A percentile compares a stretch with the other conserved stretches of the same genome.
Conservation (phyloP, 208 protist species). For the Leptomonas pyrrhocoris region DNA sequence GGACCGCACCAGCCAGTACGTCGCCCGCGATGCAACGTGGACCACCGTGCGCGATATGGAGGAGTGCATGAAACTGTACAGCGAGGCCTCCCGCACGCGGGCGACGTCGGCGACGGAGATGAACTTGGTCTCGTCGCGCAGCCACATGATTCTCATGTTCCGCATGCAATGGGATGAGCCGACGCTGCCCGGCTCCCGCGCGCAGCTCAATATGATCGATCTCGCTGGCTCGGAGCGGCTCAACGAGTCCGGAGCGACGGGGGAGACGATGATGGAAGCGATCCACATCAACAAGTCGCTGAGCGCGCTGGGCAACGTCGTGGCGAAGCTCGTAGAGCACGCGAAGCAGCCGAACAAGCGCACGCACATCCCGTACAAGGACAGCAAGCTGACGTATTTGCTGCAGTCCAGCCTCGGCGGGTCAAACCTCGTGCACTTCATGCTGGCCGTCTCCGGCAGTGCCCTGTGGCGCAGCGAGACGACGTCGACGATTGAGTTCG, state of each 20-base stretch:
- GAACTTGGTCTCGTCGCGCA: conserved; percentile 91
- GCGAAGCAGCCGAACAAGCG: conserved; percentile 74
- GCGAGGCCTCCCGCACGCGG: conserved; percentile 69
- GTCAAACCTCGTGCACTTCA: conserved; percentile 88
- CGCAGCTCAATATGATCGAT: conserved; percentile 94
- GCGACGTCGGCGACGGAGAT: conserved; percentile 87
- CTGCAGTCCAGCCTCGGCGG: conserved; percentile 91
- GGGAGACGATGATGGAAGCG: conserved; percentile 90
- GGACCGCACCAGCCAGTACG: conserved; percentile 86
- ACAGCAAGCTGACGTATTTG: conserved; percentile 94
- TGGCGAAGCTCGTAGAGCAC: conserved; percentile 90
- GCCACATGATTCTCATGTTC: conserved; percentile 92
- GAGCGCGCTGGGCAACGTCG: conserved; percentile 93
- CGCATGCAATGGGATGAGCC: conserved; percentile 92
- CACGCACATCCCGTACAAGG: conserved; percentile 92
- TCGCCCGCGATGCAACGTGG: conserved; percentile 87
- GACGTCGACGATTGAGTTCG: conserved; percentile 91
- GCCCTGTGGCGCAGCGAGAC: conserved; percentile 83
- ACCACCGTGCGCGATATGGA: conserved; percentile 52
- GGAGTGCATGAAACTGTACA: conserved; percentile 87
- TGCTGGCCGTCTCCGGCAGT: conserved; percentile 81
- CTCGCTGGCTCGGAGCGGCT: conserved; percentile 93
- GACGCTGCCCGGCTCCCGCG: conserved; percentile 75
- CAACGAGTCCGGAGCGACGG: conserved; percentile 82
- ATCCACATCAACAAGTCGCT: conserved; percentile 96